phyloP scores from a whole-genome alignment of 2,329 filamentous ascomycete species.

The Hymenoscyphus fraxineus region DNA sequence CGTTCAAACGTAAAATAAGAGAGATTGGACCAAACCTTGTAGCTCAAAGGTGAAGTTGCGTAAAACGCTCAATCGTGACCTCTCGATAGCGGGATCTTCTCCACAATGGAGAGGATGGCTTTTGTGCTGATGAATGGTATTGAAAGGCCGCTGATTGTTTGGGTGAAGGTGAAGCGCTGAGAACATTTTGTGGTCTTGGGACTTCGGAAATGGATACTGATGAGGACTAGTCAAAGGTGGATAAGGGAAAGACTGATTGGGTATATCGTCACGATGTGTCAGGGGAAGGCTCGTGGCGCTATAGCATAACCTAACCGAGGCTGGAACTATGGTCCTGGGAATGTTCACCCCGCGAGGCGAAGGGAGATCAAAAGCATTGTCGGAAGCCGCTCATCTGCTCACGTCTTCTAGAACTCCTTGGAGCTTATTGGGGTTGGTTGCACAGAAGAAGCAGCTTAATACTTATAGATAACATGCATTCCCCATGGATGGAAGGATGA shows the following conservation, averaged over 20 bases:
- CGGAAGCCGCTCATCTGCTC: background rate
- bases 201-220: conserved; percentile 7
- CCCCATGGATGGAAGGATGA: background rate
- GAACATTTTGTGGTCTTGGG: conserved; percentile 5
- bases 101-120: background rate
- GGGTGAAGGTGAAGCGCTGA: background rate
- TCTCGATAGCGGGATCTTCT: background rate
- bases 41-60: background rate
- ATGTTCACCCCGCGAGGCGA: background rate
- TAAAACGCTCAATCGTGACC: background rate
- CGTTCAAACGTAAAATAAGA: background rate
- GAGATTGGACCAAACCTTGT: background rate
- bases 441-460: background rate
- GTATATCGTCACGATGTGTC: background rate
- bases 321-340: background rate
- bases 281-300: conserved; percentile 4
- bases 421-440: background rate
- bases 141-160: background rate
- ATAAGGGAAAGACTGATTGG: background rate
- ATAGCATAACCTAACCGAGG: conserved; percentile 7
- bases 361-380: background rate
- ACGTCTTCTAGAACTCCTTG: background rate
- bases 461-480: background rate
- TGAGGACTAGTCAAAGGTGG: conserved; percentile 6
- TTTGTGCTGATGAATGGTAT: background rate